Conservation (phyloP, 2,329 filamentous ascomycete genomes). For the Aspergillus latus region DNA sequence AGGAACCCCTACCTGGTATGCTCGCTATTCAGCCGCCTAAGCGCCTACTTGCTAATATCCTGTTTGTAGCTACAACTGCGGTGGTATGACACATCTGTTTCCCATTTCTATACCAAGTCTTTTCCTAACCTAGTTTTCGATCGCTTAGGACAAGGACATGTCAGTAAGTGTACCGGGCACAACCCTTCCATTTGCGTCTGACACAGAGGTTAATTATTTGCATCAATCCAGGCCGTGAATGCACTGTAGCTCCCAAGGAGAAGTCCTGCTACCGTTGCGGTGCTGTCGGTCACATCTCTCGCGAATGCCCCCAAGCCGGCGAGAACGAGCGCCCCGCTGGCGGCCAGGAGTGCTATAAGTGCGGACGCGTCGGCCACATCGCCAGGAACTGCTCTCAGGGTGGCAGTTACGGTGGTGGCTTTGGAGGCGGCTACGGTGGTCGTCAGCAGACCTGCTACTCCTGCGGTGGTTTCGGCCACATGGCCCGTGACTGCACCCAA, state of each 20-base stretch:
- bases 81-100: constrained; percentile 55
- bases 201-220: constrained; percentile 13
- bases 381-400: constrained; percentile 65
- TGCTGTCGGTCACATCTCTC: constrained; percentile 84
- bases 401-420: constrained; percentile 37
- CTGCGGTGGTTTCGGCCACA: constrained; percentile 94
- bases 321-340: constrained; percentile 49
- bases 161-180: constrained; percentile 59
- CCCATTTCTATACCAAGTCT: constrained; percentile 1
- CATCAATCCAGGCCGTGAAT: constrained; percentile 71
- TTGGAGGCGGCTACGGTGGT: constrained; percentile 53
- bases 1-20: constrained; percentile 78
- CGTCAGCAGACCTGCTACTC: constrained; percentile 91
- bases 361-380: constrained; percentile 93
- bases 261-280: constrained; percentile 67
- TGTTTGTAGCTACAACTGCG: constrained; percentile 71
- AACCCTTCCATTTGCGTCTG: background rate
- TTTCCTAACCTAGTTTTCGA: constrained; percentile 23
- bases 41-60: constrained; percentile 13
- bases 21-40: constrained; percentile 18
- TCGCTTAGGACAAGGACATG: constrained; percentile 64
- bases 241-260: constrained; percentile 84
- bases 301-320: constrained; percentile 61
- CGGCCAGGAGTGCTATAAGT: constrained; percentile 91
- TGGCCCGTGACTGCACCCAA: constrained; percentile 97